These are phyloP conservation scores for Rhinocladiella mackenziei DNA, from an alignment of 2,329 filamentous ascomycete genomes.

Conservation along the genomic window DNA sequence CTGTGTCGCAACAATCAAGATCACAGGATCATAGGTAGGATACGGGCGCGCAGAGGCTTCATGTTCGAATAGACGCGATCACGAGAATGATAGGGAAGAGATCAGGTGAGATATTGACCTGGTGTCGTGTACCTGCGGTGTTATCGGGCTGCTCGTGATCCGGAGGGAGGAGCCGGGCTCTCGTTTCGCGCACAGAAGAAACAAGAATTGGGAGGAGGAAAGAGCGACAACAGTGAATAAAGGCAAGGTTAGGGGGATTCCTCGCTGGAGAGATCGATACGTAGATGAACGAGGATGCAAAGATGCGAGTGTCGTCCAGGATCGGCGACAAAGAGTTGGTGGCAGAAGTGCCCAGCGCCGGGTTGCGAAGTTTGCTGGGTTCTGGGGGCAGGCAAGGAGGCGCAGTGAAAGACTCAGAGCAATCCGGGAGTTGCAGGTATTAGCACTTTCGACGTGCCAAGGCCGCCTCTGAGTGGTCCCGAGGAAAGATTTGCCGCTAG, in stretches of 20 bases:
- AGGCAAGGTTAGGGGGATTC: not conserved
- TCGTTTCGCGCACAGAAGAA: not conserved
- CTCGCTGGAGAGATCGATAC: not conserved
- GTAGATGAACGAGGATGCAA: not conserved
- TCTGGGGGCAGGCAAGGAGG: too few species aligned
- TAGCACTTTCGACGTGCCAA: too few species aligned
- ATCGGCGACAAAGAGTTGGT: not conserved
- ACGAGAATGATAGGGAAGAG: constrained; percentile 1
- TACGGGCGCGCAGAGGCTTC: constrained; percentile 16
- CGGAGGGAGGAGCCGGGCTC: constrained; percentile 3
- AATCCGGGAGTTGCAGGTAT: too few species aligned
- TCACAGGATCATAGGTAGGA: constrained; percentile 7
- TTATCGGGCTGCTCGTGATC: constrained; percentile 13
- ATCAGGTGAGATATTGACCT: constrained; percentile 14
- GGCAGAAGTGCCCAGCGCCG: too few species aligned
- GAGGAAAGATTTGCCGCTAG: too few species aligned
- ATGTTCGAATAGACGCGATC: constrained; percentile 10
- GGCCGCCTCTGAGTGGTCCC: too few species aligned
- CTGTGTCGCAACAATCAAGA: constrained; percentile 20
- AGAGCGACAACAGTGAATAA: not conserved
- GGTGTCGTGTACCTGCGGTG: constrained; percentile 10
- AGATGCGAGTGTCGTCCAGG: not conserved
- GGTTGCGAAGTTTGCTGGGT: too few species aligned
- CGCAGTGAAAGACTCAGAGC: too few species aligned
- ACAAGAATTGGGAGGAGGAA: not conserved